phyloP scores from a whole-genome alignment of 1,284 basidiomycete species.

The Cryptococcus floricola region DNA sequence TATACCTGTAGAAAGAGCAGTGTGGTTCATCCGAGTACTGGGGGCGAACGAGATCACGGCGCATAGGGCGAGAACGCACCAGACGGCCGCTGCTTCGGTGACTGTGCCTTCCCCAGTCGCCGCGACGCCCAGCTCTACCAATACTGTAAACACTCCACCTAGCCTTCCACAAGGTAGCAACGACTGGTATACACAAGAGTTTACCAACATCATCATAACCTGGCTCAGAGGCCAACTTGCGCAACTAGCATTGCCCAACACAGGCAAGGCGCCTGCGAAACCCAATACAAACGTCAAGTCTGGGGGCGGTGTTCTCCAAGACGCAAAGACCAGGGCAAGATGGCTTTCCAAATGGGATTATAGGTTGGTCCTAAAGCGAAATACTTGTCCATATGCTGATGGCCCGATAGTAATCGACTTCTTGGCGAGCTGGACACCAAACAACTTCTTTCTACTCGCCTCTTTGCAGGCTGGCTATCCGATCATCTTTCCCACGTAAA shows the following conservation, averaged over 20 bases:
- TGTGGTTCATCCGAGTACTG: slow-evolving; percentile 92
- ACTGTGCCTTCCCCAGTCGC: slow-evolving; percentile 30
- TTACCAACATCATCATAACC: slow-evolving; percentile 79
- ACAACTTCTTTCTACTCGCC: slow-evolving; percentile 73
- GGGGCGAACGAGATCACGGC: slow-evolving; percentile 90
- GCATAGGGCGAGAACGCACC: slow-evolving; percentile 52
- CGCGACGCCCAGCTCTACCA: slow-evolving; percentile 38
- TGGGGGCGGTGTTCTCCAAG: slow-evolving; percentile 52
- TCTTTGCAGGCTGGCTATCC: slow-evolving; percentile 78
- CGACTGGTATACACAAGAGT: slow-evolving; percentile 80
- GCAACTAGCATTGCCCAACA: slow-evolving; percentile 76
- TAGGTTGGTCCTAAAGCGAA: slow-evolving; percentile 19
- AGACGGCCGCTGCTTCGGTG: slow-evolving; percentile 1
- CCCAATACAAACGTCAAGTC: slow-evolving; percentile 19
- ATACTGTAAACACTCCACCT: slow-evolving; percentile 36
- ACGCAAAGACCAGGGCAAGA: slow-evolving; percentile 35
- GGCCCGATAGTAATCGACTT: slow-evolving; percentile 59
- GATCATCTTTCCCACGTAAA: slow-evolving; percentile 72
- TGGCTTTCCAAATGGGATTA: slow-evolving; percentile 42
- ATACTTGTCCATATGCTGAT: background rate
- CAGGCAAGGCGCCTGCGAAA: slow-evolving; percentile 64
- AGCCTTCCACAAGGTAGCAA: slow-evolving; percentile 59
- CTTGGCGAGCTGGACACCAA: slow-evolving; percentile 74
- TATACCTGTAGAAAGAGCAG: slow-evolving; percentile 78
- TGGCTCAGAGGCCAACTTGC: slow-evolving; percentile 84